phyloP scores from a whole-genome alignment of 2,329 filamentous ascomycete genomes.

The Scedosporium dehoogii region DNA sequence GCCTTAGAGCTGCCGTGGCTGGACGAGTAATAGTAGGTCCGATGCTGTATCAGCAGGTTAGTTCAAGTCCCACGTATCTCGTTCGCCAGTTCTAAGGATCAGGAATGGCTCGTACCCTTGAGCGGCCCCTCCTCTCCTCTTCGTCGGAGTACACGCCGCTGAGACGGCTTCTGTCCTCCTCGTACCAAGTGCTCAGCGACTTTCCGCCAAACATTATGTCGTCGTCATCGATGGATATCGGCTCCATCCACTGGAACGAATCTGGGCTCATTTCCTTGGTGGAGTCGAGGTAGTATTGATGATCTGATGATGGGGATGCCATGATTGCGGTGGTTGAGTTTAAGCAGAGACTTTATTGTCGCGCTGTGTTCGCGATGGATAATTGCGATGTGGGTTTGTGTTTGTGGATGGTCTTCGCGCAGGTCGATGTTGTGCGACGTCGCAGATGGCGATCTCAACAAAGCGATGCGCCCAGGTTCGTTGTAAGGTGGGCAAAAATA shows the following conservation, averaged over 20 bases:
- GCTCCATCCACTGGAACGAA: conserved; percentile 36
- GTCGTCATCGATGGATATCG: conserved; percentile 50
- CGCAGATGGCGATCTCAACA: neutral
- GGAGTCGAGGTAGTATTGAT: neutral
- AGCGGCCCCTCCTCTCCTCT: conserved; percentile 27
- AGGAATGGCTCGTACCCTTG: conserved; percentile 20
- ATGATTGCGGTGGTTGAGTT: neutral
- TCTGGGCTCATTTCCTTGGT: neutral
- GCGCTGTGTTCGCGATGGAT: neutral
- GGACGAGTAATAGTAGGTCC: conserved; percentile 1
- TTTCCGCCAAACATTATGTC: conserved; percentile 53
- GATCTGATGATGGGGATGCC: neutral
- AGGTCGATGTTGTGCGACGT: neutral
- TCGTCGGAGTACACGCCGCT: conserved; percentile 27
- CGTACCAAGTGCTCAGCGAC: conserved; percentile 48
- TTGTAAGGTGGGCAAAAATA: neutral
- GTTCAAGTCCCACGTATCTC: neutral
- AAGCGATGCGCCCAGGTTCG: neutral
- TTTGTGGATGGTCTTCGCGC: neutral
- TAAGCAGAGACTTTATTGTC: neutral
- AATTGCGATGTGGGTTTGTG: neutral
- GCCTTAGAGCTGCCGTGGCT: conserved; percentile 3
- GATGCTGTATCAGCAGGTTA: conserved; percentile 1
- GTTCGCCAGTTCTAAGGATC: neutral
- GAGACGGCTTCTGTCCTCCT: conserved; percentile 41